Evolutionary conservation across 2,329 filamentous ascomycete species (phyloP), one percentile per base, ranked within the genome.

Genomic region (Verticillium klebahnii): DNA sequence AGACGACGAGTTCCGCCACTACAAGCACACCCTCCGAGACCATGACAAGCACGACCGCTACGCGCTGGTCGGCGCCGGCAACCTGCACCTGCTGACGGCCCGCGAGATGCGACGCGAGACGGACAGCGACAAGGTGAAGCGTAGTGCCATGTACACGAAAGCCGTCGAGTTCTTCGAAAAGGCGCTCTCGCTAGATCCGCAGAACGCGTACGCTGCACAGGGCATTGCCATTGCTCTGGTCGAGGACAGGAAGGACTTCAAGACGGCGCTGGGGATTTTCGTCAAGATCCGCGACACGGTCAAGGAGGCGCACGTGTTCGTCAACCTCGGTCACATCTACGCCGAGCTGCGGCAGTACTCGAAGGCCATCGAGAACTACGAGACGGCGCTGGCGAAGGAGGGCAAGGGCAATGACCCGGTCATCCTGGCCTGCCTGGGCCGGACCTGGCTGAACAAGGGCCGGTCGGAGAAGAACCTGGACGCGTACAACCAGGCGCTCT

Each of bases 101-200:
- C 88, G 95, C 68, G 96, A 99, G 74, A 97, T 98, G 93, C 90
- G 92, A 34, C 88, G 93, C 58, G 91, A 95, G 64, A 91, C 91
- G 0, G 95, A 98, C 9, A 83, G 88, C 63, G 94, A 99, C 63
- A 96, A 92, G 76, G 90, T 96, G 69, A 97, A 96, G 79, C 89
- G 93, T 60, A 90, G 89, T 62, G 91, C 90, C 68, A 89, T 88
- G 64, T 99, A 98, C 72, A 87, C 89, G 72, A 93, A 94, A 67
- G 93, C 95, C 0, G 93, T 98, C 12, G 96, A 99, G 73, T 99
- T 99, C 77, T 99, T 97, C 69, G 95, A 98, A 73, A 99, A 99
- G 78, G 94, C 94, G 5, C 80, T 99, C 25, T 92, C 96, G 65
- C 80, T 99, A n/a, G 95, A 99, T 70, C 88, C 93, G 0, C 93